Percentiles rank a stretch among this genome's conserved stretches.
phyloP scores from a whole-genome alignment of 1,139 yeast genomes.

The Saccharomyces hybrid region DNA sequence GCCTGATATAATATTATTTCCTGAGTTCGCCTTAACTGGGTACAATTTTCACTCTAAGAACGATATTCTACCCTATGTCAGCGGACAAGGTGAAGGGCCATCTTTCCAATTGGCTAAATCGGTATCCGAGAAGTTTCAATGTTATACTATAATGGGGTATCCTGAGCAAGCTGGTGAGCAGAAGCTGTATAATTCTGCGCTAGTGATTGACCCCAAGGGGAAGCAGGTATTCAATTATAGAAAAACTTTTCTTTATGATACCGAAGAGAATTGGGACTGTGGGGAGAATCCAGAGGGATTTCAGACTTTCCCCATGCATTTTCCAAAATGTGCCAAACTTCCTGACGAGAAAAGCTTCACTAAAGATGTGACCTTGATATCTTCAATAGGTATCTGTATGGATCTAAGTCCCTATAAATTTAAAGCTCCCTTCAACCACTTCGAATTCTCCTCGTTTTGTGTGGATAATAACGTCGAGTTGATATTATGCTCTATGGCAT shows the following conservation, averaged over 20 bases:
- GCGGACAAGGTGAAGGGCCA: slow-evolving; percentile 38
- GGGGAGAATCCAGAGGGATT: slow-evolving; percentile 58
- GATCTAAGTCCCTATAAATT: slow-evolving; percentile 85
- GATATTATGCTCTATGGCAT: slow-evolving; percentile 78
- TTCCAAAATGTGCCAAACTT: slow-evolving; percentile 11
- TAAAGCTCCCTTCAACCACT: slow-evolving; percentile 65
- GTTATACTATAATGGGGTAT: slow-evolving; percentile 76
- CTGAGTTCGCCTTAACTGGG: slow-evolving; percentile 83
- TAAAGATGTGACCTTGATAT: slow-evolving; percentile 30
- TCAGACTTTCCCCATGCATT: slow-evolving; percentile 29
- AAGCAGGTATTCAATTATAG: slow-evolving; percentile 58
- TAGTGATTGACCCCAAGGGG: slow-evolving; percentile 56
- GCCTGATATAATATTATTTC: slow-evolving; percentile 65
- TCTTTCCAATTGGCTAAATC: slow-evolving; percentile 52
- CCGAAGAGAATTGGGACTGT: slow-evolving; percentile 82
- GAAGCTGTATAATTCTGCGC: slow-evolving; percentile 63
- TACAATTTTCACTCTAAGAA: slow-evolving; percentile 52
- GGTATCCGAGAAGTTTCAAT: slow-evolving; percentile 44
- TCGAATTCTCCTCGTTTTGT: slow-evolving; percentile 62
- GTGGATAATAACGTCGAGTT: slow-evolving; percentile 43
- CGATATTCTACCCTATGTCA: slow-evolving; percentile 58
- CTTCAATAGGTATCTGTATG: slow-evolving; percentile 88
- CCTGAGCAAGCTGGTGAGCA: slow-evolving; percentile 47
- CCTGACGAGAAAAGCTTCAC: slow-evolving; percentile 1
- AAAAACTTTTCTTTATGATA: slow-evolving; percentile 68